Conservation (phyloP, 1,284 basidiomycete species). For the Apiotrichum sp. region DNA sequence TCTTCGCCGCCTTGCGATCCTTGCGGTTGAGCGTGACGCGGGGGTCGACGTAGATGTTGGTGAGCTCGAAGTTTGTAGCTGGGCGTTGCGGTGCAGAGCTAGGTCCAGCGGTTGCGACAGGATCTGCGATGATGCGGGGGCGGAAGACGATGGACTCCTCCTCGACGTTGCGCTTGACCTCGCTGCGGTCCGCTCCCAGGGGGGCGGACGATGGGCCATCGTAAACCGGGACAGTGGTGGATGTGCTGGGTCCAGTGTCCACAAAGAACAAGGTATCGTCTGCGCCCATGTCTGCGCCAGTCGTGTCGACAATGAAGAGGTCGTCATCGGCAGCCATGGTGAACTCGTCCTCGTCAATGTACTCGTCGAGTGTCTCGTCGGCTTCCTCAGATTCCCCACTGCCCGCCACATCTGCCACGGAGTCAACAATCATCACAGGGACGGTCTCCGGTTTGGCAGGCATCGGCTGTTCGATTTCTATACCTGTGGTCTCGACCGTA, state of each 20-base stretch:
- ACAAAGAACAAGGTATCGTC: constrained; percentile 27
- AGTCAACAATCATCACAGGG: no score
- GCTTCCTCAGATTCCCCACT: not conserved
- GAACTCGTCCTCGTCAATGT: constrained; percentile 1
- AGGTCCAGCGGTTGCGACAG: constrained; percentile 1
- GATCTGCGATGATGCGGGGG: constrained; percentile 28
- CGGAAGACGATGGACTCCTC: constrained; percentile 43
- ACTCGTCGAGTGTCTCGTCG: not conserved
- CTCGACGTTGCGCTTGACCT: constrained; percentile 12
- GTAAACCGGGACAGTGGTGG: constrained; percentile 19
- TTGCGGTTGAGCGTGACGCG: constrained; percentile 18
- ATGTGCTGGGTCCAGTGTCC: constrained; percentile 19
- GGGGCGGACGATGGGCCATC: constrained; percentile 9
- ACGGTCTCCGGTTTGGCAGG: no score
- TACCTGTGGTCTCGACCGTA: no score
- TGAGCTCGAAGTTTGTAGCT: constrained; percentile 7
- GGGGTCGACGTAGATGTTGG: constrained; percentile 21
- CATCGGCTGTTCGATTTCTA: no score
- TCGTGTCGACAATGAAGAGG: constrained; percentile 22
- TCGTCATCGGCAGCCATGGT: constrained; percentile 1
- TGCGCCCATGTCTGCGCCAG: not conserved
- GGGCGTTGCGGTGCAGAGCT: not conserved
- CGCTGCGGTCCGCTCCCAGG: constrained; percentile 15
- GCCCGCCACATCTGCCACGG: no score
- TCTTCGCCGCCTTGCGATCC: constrained; percentile 28